These are phyloP conservation scores for Bisporella sp. DNA, from an alignment of 2,329 filamentous ascomycete species.

Conservation along the genomic window DNA sequence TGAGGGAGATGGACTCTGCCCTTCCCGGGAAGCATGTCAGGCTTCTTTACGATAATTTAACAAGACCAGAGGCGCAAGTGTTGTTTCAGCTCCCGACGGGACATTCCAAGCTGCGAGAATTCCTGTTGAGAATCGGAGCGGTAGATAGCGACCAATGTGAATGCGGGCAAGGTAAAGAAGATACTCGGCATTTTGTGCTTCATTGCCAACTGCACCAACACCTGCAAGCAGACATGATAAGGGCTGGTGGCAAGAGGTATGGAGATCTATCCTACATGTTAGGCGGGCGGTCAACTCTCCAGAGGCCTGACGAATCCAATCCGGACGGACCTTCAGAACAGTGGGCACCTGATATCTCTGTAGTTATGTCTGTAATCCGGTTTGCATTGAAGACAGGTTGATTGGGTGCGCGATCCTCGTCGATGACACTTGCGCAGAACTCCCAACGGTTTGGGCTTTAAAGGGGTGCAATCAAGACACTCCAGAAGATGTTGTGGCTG, in stretches of 20 bases:
- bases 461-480: too few relatives aligned
- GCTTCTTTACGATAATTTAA: too few relatives aligned
- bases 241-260: neutral
- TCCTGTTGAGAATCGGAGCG: neutral
- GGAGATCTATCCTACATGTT: neutral
- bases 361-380: too few relatives aligned
- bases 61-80: too few relatives aligned
- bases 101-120: neutral
- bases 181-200: neutral
- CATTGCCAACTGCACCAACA: neutral
- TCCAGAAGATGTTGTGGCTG: too few relatives aligned
- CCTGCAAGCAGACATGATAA: neutral
- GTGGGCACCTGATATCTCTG: too few relatives aligned
- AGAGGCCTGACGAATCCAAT: neutral
- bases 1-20: too few relatives aligned
- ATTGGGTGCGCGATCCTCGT: too few relatives aligned
- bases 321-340: neutral
- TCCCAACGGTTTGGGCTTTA: too few relatives aligned
- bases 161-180: neutral
- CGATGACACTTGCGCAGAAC: too few relatives aligned
- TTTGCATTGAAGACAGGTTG: too few relatives aligned
- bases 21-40: too few relatives aligned
- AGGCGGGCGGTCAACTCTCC: neutral
- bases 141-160: neutral
- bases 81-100: neutral